Percentiles rank a stretch among this genome's conserved stretches.
Conservation (phyloP, 108 stramenopile genomes). For the Hondaea fermentalgiana region DNA sequence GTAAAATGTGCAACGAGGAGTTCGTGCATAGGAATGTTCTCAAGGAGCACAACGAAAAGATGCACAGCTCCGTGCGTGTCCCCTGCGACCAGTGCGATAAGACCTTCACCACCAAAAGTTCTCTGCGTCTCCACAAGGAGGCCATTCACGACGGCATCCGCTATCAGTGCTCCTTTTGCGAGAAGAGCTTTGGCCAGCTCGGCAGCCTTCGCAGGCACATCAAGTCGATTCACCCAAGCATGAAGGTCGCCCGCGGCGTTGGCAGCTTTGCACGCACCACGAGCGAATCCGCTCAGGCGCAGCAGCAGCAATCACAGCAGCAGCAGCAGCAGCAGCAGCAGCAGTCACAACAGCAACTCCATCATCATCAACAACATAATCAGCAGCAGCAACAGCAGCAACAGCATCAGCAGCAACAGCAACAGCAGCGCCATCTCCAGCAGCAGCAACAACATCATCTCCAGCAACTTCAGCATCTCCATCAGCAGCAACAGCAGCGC, state of each 20-base stretch:
- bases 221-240: neutral
- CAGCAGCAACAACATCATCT: too few species aligned
- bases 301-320: too few species aligned
- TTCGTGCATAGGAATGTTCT: neutral
- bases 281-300: neutral
- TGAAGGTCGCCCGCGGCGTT: neutral
- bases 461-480: too few species aligned
- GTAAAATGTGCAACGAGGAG: slow-evolving; percentile 3
- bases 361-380: too few species aligned
- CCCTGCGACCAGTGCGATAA: neutral
- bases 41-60: neutral
- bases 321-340: too few species aligned
- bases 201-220: neutral
- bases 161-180: neutral
- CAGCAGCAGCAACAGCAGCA: too few species aligned
- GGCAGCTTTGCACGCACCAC: neutral
- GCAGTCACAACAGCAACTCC: too few species aligned
- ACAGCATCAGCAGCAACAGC: too few species aligned
- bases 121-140: neutral
- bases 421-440: too few species aligned
- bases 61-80: neutral
- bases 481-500: too few species aligned
- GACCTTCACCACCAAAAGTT: slow-evolving; percentile 1
- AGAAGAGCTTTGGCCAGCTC: neutral
- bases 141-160: slow-evolving; percentile 12